phyloP scores from a whole-genome alignment of 2,329 filamentous ascomycete genomes.

The Cladophialophora yegresii region DNA sequence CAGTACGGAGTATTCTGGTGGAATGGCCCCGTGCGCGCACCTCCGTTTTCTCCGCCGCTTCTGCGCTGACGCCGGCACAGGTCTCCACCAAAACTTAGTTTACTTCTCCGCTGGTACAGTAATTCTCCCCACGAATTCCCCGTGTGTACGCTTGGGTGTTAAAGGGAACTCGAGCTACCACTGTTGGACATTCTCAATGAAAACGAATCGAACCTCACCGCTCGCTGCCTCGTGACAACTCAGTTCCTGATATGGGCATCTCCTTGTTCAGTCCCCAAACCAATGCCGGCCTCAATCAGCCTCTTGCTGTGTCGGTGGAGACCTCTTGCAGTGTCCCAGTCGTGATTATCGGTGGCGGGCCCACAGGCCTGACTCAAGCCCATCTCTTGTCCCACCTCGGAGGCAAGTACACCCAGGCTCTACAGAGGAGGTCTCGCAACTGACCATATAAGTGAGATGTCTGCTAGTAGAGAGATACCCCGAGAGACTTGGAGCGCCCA shows the following conservation, averaged over 20 bases:
- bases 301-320: neutral
- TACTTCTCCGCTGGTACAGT: neutral
- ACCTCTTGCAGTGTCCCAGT: conserved; percentile 36
- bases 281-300: neutral
- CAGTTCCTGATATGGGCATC: neutral
- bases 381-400: conserved; percentile 41
- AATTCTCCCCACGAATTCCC: neutral
- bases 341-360: conserved; percentile 45
- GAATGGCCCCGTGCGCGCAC: neutral
- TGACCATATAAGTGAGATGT: conserved; percentile 34
- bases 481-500: conserved; percentile 37
- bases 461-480: conserved; percentile 37
- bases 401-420: conserved; percentile 26
- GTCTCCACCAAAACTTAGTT: neutral
- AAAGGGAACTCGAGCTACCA: neutral
- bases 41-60: neutral
- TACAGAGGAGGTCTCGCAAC: neutral
- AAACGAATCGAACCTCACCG: neutral
- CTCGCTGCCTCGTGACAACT: neutral
- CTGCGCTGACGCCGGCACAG: neutral
- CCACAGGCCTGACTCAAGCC: conserved; percentile 43
- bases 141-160: neutral
- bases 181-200: neutral
- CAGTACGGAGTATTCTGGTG: too few species aligned
- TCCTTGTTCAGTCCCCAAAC: neutral